These are phyloP conservation scores for Pleurozium schreberi DNA, from an alignment of 225 moss, liverwort and hornwort species.

Conservation along the genomic window DNA sequence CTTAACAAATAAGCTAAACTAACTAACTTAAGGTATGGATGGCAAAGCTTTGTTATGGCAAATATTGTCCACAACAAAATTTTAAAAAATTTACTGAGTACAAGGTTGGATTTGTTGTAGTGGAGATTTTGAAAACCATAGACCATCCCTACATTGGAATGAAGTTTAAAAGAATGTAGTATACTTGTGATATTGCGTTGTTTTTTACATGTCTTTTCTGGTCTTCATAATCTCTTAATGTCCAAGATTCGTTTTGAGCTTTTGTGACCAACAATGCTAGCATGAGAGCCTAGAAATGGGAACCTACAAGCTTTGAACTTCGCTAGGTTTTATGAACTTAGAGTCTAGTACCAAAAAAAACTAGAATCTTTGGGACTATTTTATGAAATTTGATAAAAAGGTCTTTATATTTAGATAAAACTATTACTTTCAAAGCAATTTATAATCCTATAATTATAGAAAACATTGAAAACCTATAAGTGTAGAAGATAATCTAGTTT, in stretches of 20 bases:
- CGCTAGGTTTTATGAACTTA: too few relatives aligned
- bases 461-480: not conserved
- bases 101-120: not conserved
- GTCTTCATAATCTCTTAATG: fast-evolving
- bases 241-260: not conserved
- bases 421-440: not conserved
- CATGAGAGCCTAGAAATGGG: fast-evolving
- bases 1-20: too few relatives aligned
- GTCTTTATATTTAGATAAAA: fast-evolving
- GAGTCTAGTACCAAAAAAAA: fast-evolving
- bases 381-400: fast-evolving
- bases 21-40: too few relatives aligned
- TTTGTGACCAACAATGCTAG: fast-evolving
- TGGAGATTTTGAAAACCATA: fast-evolving
- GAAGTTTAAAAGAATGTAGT: not conserved
- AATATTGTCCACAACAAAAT: not conserved
- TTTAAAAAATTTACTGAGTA: fast-evolving
- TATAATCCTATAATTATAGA: fast-evolving
- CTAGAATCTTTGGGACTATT: not conserved
- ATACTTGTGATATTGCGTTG: not conserved
- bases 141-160: fast-evolving
- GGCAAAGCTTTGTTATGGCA: not conserved
- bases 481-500: not conserved
- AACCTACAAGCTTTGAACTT: not conserved
- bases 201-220: not conserved